phyloP scores from a whole-genome alignment of 2,329 filamentous ascomycete species.

The Fusarium bactridioides region DNA sequence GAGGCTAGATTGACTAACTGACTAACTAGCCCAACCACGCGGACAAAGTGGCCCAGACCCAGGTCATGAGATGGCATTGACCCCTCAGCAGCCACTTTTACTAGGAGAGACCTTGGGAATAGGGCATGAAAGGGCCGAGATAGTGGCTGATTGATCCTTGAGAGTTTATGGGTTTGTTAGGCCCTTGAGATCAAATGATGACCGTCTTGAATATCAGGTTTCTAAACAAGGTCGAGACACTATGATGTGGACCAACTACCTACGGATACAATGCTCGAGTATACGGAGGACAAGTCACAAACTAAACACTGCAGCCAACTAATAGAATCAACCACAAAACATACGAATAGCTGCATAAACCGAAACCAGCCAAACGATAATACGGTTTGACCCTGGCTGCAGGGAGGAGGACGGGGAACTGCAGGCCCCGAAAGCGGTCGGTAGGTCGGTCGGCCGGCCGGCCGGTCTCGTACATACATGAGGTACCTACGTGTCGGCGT shows the following conservation, averaged over 20 bases:
- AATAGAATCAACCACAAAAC: background rate
- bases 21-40: constrained; percentile 19
- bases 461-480: background rate
- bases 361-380: constrained; percentile 14
- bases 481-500: constrained; percentile 16
- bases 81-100: constrained; percentile 5
- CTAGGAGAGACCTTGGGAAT: background rate
- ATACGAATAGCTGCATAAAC: constrained; percentile 15
- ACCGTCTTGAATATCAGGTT: background rate
- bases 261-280: background rate
- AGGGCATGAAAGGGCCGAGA: background rate
- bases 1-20: background rate
- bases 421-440: constrained; percentile 11
- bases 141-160: constrained; percentile 17
- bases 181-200: constrained; percentile 21
- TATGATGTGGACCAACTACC: background rate
- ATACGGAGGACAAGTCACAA: too few relatives aligned
- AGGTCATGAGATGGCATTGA: constrained; percentile 30
- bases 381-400: background rate
- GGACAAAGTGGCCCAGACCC: constrained; percentile 10
- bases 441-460: background rate
- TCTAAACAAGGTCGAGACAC: background rate
- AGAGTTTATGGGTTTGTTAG: background rate
- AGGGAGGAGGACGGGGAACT: background rate
- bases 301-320: too few relatives aligned